phyloP scores from a whole-genome alignment of 2,329 filamentous ascomycete species.

The Hymenoscyphus albidus region DNA sequence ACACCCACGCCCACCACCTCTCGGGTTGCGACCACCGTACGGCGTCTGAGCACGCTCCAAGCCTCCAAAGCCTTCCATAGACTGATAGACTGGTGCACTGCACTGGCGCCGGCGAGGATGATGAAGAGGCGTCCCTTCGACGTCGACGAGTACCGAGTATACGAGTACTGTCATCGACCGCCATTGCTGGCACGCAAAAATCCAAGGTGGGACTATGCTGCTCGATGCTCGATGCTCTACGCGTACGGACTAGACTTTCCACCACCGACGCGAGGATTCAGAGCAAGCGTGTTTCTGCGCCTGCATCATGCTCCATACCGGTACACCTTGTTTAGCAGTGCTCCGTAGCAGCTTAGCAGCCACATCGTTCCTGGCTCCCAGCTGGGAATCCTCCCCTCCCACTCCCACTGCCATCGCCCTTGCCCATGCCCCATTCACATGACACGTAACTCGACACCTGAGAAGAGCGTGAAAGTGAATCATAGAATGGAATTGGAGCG shows the following conservation, averaged over 20 bases:
- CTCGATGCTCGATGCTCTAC: background rate
- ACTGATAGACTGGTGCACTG: no score
- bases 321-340: background rate
- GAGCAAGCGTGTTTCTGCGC: conserved; percentile 3
- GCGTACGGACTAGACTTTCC: background rate
- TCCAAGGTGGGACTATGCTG: no score
- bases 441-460: background rate
- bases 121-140: background rate
- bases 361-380: background rate
- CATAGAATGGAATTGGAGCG: background rate
- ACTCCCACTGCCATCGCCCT: no score
- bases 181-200: no score
- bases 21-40: no score
- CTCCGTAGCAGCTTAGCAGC: background rate
- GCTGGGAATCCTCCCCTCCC: background rate
- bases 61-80: no score
- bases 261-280: background rate
- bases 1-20: background rate
- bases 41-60: no score
- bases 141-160: no score
- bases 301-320: background rate
- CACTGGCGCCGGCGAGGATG: background rate
- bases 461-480: background rate
- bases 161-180: no score
- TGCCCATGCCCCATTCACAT: background rate